phyloP scores from a whole-genome alignment of 192 early-diverging fungal genomes.

The Coemansia sp. region DNA sequence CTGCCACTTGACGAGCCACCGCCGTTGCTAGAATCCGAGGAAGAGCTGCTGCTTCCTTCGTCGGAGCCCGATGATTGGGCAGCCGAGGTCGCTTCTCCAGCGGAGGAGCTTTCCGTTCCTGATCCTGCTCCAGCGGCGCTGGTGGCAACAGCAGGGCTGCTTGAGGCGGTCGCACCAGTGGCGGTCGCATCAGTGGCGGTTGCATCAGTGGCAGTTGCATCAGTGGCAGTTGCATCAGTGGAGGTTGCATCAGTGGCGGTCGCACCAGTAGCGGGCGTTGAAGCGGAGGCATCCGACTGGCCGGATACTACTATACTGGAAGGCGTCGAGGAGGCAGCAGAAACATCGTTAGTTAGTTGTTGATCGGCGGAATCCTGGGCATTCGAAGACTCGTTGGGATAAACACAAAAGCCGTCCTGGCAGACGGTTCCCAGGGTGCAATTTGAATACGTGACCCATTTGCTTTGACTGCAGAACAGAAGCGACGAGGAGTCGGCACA shows the following conservation, averaged over 20 bases:
- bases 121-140: not conserved
- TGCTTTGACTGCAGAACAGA: slow-evolving; percentile 35
- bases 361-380: not conserved
- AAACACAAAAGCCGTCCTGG: slow-evolving; percentile 28
- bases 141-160: not conserved
- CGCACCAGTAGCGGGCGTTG: not conserved
- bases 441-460: slow-evolving; percentile 35
- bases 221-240: not conserved
- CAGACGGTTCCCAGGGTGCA: slow-evolving; percentile 41
- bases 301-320: not conserved
- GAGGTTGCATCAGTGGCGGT: too few relatives aligned
- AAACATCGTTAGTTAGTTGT: not conserved
- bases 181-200: not conserved
- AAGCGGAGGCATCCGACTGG: not conserved
- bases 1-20: slow-evolving; percentile 14
- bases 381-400: slow-evolving; percentile 1
- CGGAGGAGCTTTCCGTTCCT: not conserved
- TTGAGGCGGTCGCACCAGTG: not conserved
- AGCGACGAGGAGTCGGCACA: slow-evolving; percentile 27
- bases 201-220: not conserved
- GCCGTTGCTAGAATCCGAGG: not conserved
- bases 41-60: slow-evolving; percentile 10
- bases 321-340: slow-evolving; percentile 1
- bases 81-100: slow-evolving; percentile 9
- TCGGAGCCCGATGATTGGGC: slow-evolving; percentile 1